Evolutionary conservation across 768 basidiomycete genomes (phyloP).

Genomic region (Scleroderma bovista): DNA sequence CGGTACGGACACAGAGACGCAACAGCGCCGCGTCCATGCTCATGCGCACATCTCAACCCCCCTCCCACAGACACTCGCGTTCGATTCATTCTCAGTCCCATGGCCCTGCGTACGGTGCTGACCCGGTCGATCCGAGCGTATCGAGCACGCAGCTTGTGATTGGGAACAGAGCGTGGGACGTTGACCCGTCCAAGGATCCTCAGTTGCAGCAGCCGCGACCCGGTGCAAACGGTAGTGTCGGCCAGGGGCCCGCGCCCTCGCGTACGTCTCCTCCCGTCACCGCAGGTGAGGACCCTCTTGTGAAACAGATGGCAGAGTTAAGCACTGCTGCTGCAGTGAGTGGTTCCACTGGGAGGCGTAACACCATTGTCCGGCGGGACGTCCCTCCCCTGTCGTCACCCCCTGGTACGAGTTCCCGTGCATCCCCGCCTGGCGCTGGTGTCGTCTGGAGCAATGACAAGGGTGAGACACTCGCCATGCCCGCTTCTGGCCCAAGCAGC

Average conservation of each 20-base stretch:
- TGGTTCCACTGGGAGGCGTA: slow-evolving; percentile 8
- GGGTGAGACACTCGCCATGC: slow-evolving; percentile 16
- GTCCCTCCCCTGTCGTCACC: slow-evolving; percentile 7
- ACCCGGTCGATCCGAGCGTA: slow-evolving; percentile 58
- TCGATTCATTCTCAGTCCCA: slow-evolving; percentile 17
- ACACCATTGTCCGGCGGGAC: slow-evolving; percentile 21
- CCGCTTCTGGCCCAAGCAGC: slow-evolving; percentile 7
- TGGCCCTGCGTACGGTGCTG: slow-evolving; percentile 38
- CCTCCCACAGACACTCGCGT: not conserved
- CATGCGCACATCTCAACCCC: slow-evolving; percentile 4
- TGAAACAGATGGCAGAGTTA: slow-evolving; percentile 60
- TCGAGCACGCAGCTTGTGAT: slow-evolving; percentile 58
- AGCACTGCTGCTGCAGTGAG: slow-evolving; percentile 20
- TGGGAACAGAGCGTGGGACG: slow-evolving; percentile 60
- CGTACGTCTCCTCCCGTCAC: slow-evolving; percentile 32
- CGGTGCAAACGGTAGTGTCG: not conserved
- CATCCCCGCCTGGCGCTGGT: not conserved
- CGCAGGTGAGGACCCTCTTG: slow-evolving; percentile 52
- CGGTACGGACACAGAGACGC: slow-evolving; percentile 14
- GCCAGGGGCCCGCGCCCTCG: not conserved
- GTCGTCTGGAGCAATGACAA: too few relatives aligned
- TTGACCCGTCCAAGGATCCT: slow-evolving; percentile 63
- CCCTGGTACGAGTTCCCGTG: slow-evolving; percentile 1
- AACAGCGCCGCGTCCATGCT: slow-evolving; percentile 18
- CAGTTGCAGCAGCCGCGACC: slow-evolving; percentile 32